Percentiles rank a stretch among this genome's conserved stretches.
These are phyloP conservation scores for Sherardia arvensis DNA, from an alignment of 257 asterid genomes.

Conservation along the genomic window DNA sequence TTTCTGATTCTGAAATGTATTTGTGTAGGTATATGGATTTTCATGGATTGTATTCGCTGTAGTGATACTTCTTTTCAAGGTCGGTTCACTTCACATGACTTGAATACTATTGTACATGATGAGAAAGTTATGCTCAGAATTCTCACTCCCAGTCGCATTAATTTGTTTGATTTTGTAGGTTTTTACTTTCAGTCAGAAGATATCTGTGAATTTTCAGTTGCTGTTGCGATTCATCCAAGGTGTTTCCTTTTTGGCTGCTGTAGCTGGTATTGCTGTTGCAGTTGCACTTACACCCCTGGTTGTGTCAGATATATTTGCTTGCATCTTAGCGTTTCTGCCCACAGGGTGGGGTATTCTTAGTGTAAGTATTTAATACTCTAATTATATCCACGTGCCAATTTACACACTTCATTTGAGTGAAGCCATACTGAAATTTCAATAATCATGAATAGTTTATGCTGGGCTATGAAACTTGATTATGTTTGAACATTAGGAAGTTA, in stretches of 20 bases:
- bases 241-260: slow-evolving; percentile 59
- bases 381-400: background rate
- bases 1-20: background rate
- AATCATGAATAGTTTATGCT: too few species aligned
- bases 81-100: slow-evolving; percentile 16
- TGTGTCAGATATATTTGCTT: slow-evolving; percentile 70
- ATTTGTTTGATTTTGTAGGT: slow-evolving; percentile 47
- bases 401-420: too few species aligned
- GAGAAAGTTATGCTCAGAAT: background rate
- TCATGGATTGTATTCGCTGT: slow-evolving; percentile 89
- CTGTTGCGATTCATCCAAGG: slow-evolving; percentile 91
- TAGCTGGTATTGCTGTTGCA: slow-evolving; percentile 74
- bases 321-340: slow-evolving; percentile 88
- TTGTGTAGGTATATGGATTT: slow-evolving; percentile 64
- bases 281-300: slow-evolving; percentile 48
- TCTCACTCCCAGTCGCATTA: background rate
- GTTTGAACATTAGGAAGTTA: background rate
- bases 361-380: slow-evolving; percentile 34
- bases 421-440: background rate
- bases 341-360: slow-evolving; percentile 98
- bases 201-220: slow-evolving; percentile 93
- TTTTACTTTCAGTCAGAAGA: slow-evolving; percentile 94
- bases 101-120: background rate
- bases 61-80: slow-evolving; percentile 87
- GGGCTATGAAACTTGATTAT: background rate